Evolutionary conservation across 768 basidiomycete species (phyloP).

Genomic region (Flagelloscypha sp.): DNA sequence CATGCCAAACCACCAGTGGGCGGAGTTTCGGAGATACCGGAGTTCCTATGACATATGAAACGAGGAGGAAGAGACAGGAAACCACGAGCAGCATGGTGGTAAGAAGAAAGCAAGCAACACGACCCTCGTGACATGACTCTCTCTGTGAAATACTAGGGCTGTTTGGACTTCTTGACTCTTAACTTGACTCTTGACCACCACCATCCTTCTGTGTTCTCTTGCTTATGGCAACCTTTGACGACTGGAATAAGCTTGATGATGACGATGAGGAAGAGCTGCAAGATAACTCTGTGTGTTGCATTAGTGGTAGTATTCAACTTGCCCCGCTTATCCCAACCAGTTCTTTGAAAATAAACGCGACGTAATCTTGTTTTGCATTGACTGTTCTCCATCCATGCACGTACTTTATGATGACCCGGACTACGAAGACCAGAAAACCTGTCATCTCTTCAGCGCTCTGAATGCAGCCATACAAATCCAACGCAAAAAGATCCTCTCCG

Average conservation of each 20-base stretch:
- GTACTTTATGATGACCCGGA: conserved; percentile 54
- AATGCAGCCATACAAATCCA: conserved; percentile 80
- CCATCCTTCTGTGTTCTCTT: too few species aligned
- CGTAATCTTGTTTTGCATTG: conserved; percentile 91
- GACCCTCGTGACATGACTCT: too few species aligned
- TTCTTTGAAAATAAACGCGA: conserved; percentile 69
- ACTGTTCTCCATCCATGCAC: conserved; percentile 89
- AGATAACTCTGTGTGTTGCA: conserved; percentile 45
- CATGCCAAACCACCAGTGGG: conserved; percentile 73
- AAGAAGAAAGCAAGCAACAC: too few species aligned
- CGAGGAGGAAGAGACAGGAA: too few species aligned
- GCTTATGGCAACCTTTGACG: conserved; percentile 73
- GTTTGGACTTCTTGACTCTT: too few species aligned
- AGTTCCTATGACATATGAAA: too few species aligned
- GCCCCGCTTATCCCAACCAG: conserved; percentile 23
- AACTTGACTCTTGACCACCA: too few species aligned
- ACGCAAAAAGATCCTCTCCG: conserved; percentile 83
- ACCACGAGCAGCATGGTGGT: too few species aligned
- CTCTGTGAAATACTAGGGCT: too few species aligned
- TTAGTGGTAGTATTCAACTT: conserved; percentile 11
- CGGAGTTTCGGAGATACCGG: too few species aligned
- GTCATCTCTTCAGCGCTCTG: conserved; percentile 71
- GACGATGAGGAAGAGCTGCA: conserved; percentile 81
- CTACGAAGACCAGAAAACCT: conserved; percentile 61
- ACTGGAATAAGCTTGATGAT: conserved; percentile 73